A percentile compares a stretch with the other conserved stretches of the same genome.
These are phyloP conservation scores for Calophaca sinica DNA, from an alignment of 306 rosid genomes.

Conservation along the genomic window DNA sequence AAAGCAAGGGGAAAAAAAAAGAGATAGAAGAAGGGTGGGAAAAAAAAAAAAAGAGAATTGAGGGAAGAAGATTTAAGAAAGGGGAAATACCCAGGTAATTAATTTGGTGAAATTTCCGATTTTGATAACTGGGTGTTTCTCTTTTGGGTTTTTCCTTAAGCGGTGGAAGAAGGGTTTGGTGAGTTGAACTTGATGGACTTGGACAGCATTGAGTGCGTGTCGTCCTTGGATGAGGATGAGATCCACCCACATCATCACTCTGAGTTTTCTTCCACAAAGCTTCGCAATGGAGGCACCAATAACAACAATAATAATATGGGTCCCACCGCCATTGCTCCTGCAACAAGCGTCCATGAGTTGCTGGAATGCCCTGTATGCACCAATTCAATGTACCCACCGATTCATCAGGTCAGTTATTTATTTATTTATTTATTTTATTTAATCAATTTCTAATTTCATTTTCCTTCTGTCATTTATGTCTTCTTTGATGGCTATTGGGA, in stretches of 20 bases:
- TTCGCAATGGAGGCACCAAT: conserved; percentile 65
- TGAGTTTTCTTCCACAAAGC: conserved; percentile 72
- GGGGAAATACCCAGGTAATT: conserved; percentile 48
- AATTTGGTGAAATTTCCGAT: conserved; percentile 39
- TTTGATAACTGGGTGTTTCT: conserved; percentile 54
- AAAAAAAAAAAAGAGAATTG: conserved; percentile 35
- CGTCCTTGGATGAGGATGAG: conserved; percentile 92
- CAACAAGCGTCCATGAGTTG: conserved; percentile 96
- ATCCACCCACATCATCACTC: conserved; percentile 82
- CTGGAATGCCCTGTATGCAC: conserved; percentile 97
- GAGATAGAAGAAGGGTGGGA: too few species aligned
- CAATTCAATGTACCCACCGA: conserved; percentile 97
- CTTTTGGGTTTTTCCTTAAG: conserved; percentile 26
- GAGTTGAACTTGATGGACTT: conserved; percentile 64
- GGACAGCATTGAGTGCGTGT: conserved; percentile 89
- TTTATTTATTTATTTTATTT: neutral
- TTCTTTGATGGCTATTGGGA: conserved; percentile 17
- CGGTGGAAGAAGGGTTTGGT: conserved; percentile 28
- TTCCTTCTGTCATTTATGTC: neutral
- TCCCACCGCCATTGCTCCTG: conserved; percentile 72
- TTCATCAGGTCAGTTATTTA: conserved; percentile 73
- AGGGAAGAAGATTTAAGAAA: conserved; percentile 37
- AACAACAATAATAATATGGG: conserved; percentile 50
- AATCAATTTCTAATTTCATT: neutral
- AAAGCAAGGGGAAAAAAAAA: neutral